Base-by-base conservation (phyloP, 805 yeast species). In the Candida silvicultrix region DNA sequence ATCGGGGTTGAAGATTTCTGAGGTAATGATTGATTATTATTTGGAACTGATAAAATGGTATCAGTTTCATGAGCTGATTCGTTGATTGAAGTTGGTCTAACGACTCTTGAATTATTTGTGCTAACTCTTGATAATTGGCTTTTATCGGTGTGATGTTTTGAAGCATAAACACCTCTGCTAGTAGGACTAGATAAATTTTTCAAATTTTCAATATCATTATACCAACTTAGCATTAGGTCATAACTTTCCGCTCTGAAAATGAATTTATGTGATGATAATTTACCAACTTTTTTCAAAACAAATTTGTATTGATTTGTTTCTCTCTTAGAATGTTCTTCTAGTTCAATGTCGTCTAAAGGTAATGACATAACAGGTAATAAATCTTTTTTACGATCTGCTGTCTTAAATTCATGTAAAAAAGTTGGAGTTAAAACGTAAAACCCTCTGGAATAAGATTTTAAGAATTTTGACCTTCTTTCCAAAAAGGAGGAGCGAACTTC, bases 341-440 rank as follows among this genome's bases (percentile, higher is more conserved):
- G 78, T 53, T 80, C 81, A 60, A 96, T 89, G 49, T 85, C 86
- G 57, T 80, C 88, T 42, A 89, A 68, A 8, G 88, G 72, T 45
- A 90, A 66, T 0, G 96, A 89, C 86, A 86, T 83, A 21, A 86
- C 81, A 2, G 97, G 97, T 15, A 73, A 59, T 44, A 86, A 77
- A 62, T 89, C 97, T 59, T 78, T 85, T 58, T 81, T 85, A 46
- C 96, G 75, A 63, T 90, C 96, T 4, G 80, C 65, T 1, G 89
- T 66, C 68, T 89, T 90, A 68, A 92, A 87, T 67, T 92, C 99
- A 63, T 94, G 98, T 46, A 92, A 69, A 58, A 80, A 89, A 46
- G 82, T 81, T 46, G 97, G 85, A 3, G 99, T 89, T 54, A 92
- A 71, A 18, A 92, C 96, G 61, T 89, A 94, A 81, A 85, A 94